Evolutionary conservation across 1,139 yeast genomes (phyloP).

Genomic region (Suhomyces bokatorum): DNA sequence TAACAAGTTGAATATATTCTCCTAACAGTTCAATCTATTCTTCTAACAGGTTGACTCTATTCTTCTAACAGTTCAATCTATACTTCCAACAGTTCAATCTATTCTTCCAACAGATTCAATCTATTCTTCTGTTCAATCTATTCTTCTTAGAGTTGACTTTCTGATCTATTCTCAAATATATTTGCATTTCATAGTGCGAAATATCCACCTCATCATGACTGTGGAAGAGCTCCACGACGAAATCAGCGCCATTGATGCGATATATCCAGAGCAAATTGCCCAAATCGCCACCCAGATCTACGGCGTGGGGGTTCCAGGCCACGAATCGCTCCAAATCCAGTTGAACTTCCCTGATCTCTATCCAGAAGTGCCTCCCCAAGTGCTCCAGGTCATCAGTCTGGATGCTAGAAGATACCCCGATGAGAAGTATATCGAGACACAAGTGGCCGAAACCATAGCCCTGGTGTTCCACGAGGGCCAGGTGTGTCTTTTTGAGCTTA

Average conservation of each 20-base stretch:
- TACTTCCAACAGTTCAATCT: too few relatives aligned
- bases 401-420: slow-evolving; percentile 39
- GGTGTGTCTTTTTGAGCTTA: slow-evolving; percentile 78
- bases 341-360: slow-evolving; percentile 69
- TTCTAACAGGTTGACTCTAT: too few relatives aligned
- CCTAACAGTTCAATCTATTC: too few relatives aligned
- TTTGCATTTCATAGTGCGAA: background rate
- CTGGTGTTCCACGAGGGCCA: slow-evolving; percentile 49
- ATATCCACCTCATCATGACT: slow-evolving; percentile 23
- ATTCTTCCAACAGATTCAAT: too few relatives aligned
- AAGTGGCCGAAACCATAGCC: slow-evolving; percentile 46
- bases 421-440: slow-evolving; percentile 41
- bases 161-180: too few relatives aligned
- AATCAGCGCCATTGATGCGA: slow-evolving; percentile 79
- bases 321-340: slow-evolving; percentile 57
- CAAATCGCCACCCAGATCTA: slow-evolving; percentile 41
- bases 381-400: slow-evolving; percentile 49
- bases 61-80: too few relatives aligned
- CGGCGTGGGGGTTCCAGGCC: slow-evolving; percentile 62
- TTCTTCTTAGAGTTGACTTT: too few relatives aligned
- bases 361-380: slow-evolving; percentile 64
- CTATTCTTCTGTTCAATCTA: too few relatives aligned
- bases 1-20: too few relatives aligned
- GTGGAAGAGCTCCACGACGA: slow-evolving; percentile 72
- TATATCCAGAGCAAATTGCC: slow-evolving; percentile 64